A percentile compares a stretch with the other conserved stretches of the same genome.
These are phyloP conservation scores for Pyrenula massariospora DNA, from an alignment of 495 filamentous ascomycete genomes.

Conservation along the genomic window DNA sequence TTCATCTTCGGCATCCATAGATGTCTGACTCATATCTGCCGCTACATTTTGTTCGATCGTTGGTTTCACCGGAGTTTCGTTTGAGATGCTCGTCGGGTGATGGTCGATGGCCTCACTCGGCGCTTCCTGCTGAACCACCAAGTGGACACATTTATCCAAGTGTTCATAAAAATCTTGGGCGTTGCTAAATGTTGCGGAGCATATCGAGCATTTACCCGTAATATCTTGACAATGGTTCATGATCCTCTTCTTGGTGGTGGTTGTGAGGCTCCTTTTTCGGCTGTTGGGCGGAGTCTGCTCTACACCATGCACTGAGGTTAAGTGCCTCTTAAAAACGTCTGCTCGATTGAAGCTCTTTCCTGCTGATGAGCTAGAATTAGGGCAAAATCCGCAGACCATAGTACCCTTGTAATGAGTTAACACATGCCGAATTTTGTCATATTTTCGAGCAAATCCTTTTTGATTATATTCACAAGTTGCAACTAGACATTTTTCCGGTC, in stretches of 20 bases:
- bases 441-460: slow-evolving; percentile 94
- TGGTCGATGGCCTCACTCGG: slow-evolving; percentile 91
- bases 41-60: slow-evolving; percentile 75
- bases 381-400: slow-evolving; percentile 98
- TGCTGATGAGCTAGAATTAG: slow-evolving; percentile 76
- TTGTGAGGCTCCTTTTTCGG: slow-evolving; percentile 64
- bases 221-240: slow-evolving; percentile 54
- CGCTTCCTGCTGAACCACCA: slow-evolving; percentile 94
- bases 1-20: slow-evolving; percentile 7
- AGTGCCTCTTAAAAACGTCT: slow-evolving; percentile 95
- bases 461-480: slow-evolving; percentile 86
- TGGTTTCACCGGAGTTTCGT: slow-evolving; percentile 70
- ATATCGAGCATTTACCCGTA: slow-evolving; percentile 93
- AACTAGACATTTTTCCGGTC: slow-evolving; percentile 95
- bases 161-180: slow-evolving; percentile 99
- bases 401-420: slow-evolving; percentile 98
- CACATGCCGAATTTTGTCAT: slow-evolving; percentile 96
- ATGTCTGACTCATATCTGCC: slow-evolving; percentile 40
- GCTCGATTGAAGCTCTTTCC: slow-evolving; percentile 99
- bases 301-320: slow-evolving; percentile 86
- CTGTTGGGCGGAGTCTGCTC: slow-evolving; percentile 95
- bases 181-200: slow-evolving; percentile 78
- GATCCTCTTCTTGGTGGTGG: slow-evolving; percentile 28
- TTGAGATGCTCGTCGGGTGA: slow-evolving; percentile 66
- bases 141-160: slow-evolving; percentile 94